Percentiles rank a stretch among this genome's conserved stretches.
Evolutionary conservation across 176 grass and related monocot genomes (phyloP).

Genomic region (Triticum aestivum): DNA sequence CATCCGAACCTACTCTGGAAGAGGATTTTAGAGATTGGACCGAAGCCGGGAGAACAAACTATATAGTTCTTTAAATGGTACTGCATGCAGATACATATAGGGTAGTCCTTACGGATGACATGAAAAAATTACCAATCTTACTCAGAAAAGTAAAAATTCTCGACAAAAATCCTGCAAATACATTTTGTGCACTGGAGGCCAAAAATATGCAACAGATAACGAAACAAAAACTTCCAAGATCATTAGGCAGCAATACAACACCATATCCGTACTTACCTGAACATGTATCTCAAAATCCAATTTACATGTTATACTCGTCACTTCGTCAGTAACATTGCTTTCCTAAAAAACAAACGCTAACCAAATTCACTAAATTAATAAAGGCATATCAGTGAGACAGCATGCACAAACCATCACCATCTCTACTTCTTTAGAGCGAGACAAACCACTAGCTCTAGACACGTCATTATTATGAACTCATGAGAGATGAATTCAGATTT

Average conservation of each 20-base stretch:
- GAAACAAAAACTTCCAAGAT: background rate
- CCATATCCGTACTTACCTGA: background rate
- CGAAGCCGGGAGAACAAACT: too few species aligned
- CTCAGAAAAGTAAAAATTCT: too few species aligned
- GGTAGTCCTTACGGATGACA: too few species aligned
- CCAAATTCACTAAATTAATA: background rate
- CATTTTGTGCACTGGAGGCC: background rate
- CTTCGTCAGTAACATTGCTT: background rate
- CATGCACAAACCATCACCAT: background rate
- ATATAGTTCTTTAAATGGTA: too few species aligned
- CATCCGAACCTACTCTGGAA: too few species aligned
- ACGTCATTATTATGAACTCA: background rate
- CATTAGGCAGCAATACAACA: background rate
- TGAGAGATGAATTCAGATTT: background rate
- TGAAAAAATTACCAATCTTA: too few species aligned
- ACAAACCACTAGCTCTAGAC: background rate
- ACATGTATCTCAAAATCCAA: background rate
- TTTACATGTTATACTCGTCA: background rate
- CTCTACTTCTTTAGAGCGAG: background rate
- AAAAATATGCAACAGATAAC: background rate
- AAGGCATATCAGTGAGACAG: too few species aligned
- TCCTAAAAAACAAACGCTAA: background rate
- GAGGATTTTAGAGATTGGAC: too few species aligned
- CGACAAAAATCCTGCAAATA: too few species aligned
- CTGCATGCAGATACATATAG: too few species aligned